Evolutionary conservation across 352 stramenopile species (phyloP).

Genomic region (Globisporangium uncinulatum): DNA sequence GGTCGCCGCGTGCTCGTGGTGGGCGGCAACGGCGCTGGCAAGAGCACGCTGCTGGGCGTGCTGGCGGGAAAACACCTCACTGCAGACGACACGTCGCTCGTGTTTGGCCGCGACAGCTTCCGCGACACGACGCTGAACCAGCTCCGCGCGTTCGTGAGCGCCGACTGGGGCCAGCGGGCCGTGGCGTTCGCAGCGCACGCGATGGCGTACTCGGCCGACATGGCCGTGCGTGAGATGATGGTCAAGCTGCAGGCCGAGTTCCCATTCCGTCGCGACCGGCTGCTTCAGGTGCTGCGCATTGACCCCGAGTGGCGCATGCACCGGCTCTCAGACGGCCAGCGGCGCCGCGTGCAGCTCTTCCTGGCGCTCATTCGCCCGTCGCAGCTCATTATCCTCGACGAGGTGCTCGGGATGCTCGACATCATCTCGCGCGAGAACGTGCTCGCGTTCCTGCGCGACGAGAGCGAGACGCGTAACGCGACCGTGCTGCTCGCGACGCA

Average conservation of each 20-base stretch:
- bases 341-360: constrained; percentile 94
- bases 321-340: constrained; percentile 75
- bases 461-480: constrained; percentile 49
- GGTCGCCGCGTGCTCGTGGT: constrained; percentile 91
- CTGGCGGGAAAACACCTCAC: constrained; percentile 94
- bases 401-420: constrained; percentile 97
- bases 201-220: constrained; percentile 91
- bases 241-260: constrained; percentile 91
- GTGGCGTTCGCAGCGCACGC: constrained; percentile 92
- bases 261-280: constrained; percentile 90
- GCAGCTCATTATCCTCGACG: constrained; percentile 96
- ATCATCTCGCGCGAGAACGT: constrained; percentile 94
- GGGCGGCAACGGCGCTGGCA: constrained; percentile 94
- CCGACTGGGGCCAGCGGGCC: constrained; percentile 94
- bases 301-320: constrained; percentile 90
- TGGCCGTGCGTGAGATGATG: constrained; percentile 97
- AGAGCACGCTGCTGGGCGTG: constrained; percentile 93
- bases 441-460: constrained; percentile 89
- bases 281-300: constrained; percentile 95
- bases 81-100: constrained; percentile 68
- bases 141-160: constrained; percentile 92
- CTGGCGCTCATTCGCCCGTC: constrained; percentile 94
- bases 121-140: constrained; percentile 94
- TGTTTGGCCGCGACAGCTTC: constrained; percentile 93
- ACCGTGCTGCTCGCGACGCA: constrained; percentile 87